Evolutionary conservation across 345 rosid genomes (phyloP), one percentile per base, ranked within the genome.

Genomic region (Populus tremula): DNA sequence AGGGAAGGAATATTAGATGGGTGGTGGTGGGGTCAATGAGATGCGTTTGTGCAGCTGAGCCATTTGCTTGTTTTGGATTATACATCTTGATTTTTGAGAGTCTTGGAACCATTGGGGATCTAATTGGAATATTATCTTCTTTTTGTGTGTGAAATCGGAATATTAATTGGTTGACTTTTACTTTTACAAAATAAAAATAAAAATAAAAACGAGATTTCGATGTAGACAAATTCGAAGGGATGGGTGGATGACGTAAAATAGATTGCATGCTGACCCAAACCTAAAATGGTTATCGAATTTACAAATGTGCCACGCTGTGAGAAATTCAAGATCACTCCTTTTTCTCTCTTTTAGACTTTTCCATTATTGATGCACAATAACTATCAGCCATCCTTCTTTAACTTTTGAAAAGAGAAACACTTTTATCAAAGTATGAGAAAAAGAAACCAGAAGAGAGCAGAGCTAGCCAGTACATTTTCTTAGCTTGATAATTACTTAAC

Each of bases 241-340:
- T 4, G 36, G 36, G 5, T 31, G 29, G 59, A 23, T 85, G 87
- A 85, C 85, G 85, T 62, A 54, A 59, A 79, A 39, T 16, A 39
- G 41, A 74, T 77, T 74, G 63, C 81, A 74, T 70, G 83, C 75
- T 82, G 81, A 82, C 63, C 78, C 20, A 31, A 27, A 17, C 13
- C 25, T 5, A 49, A 49, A 18, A 50, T 36, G 21, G 7, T 8
- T 5, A 5, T 20, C 1, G 20, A 50, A 35, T 20, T 56, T 20
- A 59, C 38, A 67, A n/a, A 5, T 59, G 18, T 72, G 72, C 41
- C 77, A 62, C 13, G 8, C 61, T 1, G n/a, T 23, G 13, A 20
- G 18, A 12, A 27, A 13, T 5, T 35, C 56, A n/a, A 68, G 41
- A 17, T 18, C 41, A 39, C 20, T 7, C 21, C 3, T 68, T 1